Evolutionary conservation across 2,329 filamentous ascomycete species (phyloP), one percentile per base, ranked within the genome.

Genomic region (Botrytis elliptica): DNA sequence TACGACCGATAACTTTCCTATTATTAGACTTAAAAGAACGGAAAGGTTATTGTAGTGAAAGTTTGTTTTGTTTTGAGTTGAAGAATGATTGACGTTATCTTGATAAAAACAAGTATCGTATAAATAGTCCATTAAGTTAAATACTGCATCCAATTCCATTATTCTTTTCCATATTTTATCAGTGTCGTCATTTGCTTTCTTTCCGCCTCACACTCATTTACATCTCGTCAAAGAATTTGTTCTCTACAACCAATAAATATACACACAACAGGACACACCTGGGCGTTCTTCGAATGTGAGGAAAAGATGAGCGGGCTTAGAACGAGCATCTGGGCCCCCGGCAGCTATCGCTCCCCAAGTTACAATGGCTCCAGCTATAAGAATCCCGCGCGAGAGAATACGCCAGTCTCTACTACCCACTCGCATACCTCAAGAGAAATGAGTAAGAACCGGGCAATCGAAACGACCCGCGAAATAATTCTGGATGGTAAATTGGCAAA

Each of bases 261-360:
- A 25, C 46, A 40, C 25, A 55, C 16, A 29, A 25, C 65, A 55
- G 36, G 46, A 52, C 52, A 25, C 22, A 68, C 49, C 29, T 33
- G 52, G 16, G 14, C 22, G 8, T 40, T 42, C 22, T 25, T 42
- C 36, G 38, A 33, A 69, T 69, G 66, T 59, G 29, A 69, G 38
- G 18, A 57, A 57, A 44, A 8, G 18, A 69, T 69, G 66, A 59
- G 49, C 18, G 66, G 66, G 66, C 66, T 69, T 69, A 44, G 36
- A 57, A 57, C 66, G n/a, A 69, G 66, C 57, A 69, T 69, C 38
- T 69, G 66, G 66, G 66, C 66, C 66, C 38, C 66, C 40, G 66
- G n/a, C 16, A 69, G 49, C 46, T 57, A 69, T 57, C 36, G 66
- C 66, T 9, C 49, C 29, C 38, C 49, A 38, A 69, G n/a, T 33